Evolutionary conservation across 352 stramenopile genomes (phyloP), one percentile per base, ranked within the genome.

Genomic region (Globisporangium solare): DNA sequence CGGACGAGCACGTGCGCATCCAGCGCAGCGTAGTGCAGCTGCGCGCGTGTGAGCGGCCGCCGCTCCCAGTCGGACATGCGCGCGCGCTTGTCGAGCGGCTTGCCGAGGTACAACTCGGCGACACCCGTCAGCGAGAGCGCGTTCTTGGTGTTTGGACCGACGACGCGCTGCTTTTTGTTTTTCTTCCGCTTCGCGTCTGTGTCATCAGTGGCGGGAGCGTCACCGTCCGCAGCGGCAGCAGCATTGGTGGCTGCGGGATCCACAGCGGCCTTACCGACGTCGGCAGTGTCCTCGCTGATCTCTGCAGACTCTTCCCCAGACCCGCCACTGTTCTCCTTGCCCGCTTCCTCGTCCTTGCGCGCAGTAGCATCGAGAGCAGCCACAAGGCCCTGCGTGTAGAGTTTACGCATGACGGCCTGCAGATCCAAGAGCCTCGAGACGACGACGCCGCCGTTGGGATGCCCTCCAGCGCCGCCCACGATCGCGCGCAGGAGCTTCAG

Each of bases 21-120:
- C 31, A 92, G 57, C 22, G 83, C 83, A 2, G 83, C 83, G 24
- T 92, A 92, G 20, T 83, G 63, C 18, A 90, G 59, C 54, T 91
- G 83, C 6, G 76, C 75, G 27, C 61, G 75, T 10, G 76, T 83
- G 2, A 92, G 73, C 22, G 83, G 83, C 0, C 83, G 76, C 6
- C 68, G 76, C 57, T 90, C 70, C 80, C 80, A 92, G 68, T 93
- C 67, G 3, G 83, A 90, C 70, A 93, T 88, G 27, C 80, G 76
- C 10, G 56, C 60, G 20, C 81, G 71, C 40, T 93, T 93, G 59
- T 91, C 83, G 1, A 93, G 64, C 14, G 81, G 76, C 15, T 85
- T 77, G 7, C 72, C 68, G 48, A 93, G 53, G 55, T 88, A 93
- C 2, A 50, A 27, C 35, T 84, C 54, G 1, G 77, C 62, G 21